Evolutionary conservation across 176 grass and related monocot genomes (phyloP), one percentile per base, ranked within the genome.

Genomic region (Coix lacrymajobi): DNA sequence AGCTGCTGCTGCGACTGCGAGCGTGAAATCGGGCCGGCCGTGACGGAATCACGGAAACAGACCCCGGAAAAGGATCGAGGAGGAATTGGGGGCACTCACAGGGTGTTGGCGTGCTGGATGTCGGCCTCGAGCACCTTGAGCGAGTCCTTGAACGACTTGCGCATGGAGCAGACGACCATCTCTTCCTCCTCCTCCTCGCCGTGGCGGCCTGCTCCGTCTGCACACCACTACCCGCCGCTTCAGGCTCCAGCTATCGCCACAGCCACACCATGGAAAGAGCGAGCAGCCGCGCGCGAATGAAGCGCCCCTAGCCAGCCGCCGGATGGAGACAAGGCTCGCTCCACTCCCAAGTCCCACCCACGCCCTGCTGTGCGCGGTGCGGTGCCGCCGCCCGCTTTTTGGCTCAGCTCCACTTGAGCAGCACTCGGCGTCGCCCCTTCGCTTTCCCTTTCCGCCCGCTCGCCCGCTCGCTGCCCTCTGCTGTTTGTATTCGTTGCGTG

Each of bases 81-180:
- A 24, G 54, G 11, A n/a, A 39, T 29, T 33, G 1, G 62, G 20
- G 4, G 22, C 4, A 79, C 92, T 92, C 58, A 98, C 95, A 95
- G 79, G 36, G 88, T 89, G 81, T 98, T 98, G 70, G 95, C 92
- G 69, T 98, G 95, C 84, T 95, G 95, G 86, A 98, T 98, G 86
- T 93, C 95, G 3, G 95, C 95, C 91, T 98, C 86, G 75, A 98
- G 92, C 45, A 91, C 74, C 88, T 98, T 97, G 86, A 97, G 95
- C 75, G 95, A 97, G 77, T 97, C 95, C 88, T 91, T 98, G 95
- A 98, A 98, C 38, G 95, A 93, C 86, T 89, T 93, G 69, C 95
- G 90, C 86, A 79, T 38, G 86, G 95, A 83, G 87, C 65, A 85
- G 69, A 90, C 28, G 67, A 84, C 82, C 95, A 93, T 91, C 81